phyloP scores from a whole-genome alignment of 352 stramenopile genomes.

The Peronosclerospora sorghi region DNA sequence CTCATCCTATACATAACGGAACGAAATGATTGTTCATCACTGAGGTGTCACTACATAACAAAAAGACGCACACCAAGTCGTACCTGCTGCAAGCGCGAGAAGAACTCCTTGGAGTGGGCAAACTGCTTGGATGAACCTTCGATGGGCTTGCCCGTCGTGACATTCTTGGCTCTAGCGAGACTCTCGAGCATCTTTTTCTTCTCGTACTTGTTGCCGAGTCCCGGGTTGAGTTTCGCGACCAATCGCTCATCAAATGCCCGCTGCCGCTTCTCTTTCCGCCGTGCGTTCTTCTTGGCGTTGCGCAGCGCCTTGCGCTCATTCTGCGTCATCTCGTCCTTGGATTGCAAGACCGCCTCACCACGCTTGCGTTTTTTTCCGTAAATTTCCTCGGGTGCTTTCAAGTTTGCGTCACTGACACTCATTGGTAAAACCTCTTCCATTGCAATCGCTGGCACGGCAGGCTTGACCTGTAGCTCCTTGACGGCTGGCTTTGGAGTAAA shows the following conservation, averaged over 20 bases:
- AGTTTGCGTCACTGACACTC: slow-evolving; percentile 74
- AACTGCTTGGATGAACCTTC: slow-evolving; percentile 76
- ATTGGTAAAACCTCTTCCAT: slow-evolving; percentile 82
- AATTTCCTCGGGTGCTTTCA: slow-evolving; percentile 74
- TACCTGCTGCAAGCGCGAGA: slow-evolving; percentile 64
- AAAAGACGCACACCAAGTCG: neutral
- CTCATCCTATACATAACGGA: slow-evolving; percentile 22
- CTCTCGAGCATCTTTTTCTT: slow-evolving; percentile 88
- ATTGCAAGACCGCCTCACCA: slow-evolving; percentile 66
- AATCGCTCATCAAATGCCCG: slow-evolving; percentile 86
- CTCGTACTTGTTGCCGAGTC: slow-evolving; percentile 92
- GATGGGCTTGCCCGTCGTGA: slow-evolving; percentile 76
- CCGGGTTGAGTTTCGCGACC: slow-evolving; percentile 90
- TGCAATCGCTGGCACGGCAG: slow-evolving; percentile 64
- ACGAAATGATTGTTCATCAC: slow-evolving; percentile 3
- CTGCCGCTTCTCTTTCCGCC: slow-evolving; percentile 85
- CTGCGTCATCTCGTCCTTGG: slow-evolving; percentile 82
- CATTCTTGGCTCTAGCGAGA: slow-evolving; percentile 66
- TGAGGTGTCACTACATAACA: no score
- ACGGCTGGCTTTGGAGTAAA: slow-evolving; percentile 90
- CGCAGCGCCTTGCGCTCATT: slow-evolving; percentile 76
- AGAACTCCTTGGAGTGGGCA: slow-evolving; percentile 85
- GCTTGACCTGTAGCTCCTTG: slow-evolving; percentile 84
- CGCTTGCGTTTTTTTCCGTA: slow-evolving; percentile 84
- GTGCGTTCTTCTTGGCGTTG: slow-evolving; percentile 85